Evolutionary conservation across 2,329 filamentous ascomycete species (phyloP).

Genomic region (Penicillium nordicum): DNA sequence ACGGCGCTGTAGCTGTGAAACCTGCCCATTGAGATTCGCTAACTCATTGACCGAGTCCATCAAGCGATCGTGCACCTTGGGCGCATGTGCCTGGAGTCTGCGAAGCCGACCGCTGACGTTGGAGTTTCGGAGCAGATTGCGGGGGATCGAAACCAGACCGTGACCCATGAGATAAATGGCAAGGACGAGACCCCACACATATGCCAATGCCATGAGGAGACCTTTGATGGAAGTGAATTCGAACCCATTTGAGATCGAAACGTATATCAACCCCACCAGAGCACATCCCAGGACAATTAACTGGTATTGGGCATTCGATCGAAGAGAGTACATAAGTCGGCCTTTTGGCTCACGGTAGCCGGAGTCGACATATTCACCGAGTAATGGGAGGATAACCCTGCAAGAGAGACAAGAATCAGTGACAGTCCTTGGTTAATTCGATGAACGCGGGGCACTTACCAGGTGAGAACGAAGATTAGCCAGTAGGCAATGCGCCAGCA

Average conservation of each 20-base stretch:
- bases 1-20: constrained; percentile 71
- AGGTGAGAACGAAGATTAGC: constrained; percentile 92
- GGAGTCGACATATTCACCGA: constrained; percentile 92
- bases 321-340: constrained; percentile 77
- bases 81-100: constrained; percentile 73
- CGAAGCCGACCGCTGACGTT: constrained; percentile 71
- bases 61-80: constrained; percentile 79
- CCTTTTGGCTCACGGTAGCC: constrained; percentile 84
- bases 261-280: constrained; percentile 72
- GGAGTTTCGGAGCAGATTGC: constrained; percentile 74
- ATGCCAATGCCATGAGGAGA: constrained; percentile 87
- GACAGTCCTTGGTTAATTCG: background rate
- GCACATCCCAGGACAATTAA: constrained; percentile 70
- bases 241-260: constrained; percentile 74
- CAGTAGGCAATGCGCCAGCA: constrained; percentile 96
- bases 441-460: constrained; percentile 53
- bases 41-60: constrained; percentile 77
- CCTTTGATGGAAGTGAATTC: constrained; percentile 71
- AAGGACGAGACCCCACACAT: constrained; percentile 86
- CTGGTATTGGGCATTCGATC: constrained; percentile 85
- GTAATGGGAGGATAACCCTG: constrained; percentile 84
- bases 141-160: constrained; percentile 85
- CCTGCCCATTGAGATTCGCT: constrained; percentile 76
- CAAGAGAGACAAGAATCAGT: constrained; percentile 5
- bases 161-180: constrained; percentile 98